Conservation (phyloP, 805 yeast species). For the Kodamaea leandrae region DNA sequence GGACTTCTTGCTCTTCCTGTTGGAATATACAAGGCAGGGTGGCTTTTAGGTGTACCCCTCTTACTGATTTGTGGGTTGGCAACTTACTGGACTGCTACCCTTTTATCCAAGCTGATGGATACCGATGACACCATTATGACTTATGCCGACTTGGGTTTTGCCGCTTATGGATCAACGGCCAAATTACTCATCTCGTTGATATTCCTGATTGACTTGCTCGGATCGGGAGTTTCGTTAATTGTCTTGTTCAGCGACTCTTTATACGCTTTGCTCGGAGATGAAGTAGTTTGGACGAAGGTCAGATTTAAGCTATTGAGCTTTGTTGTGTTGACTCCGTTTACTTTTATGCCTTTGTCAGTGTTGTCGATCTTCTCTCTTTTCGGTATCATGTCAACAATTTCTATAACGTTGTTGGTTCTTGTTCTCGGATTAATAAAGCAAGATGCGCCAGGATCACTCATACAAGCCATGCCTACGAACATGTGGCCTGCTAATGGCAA, state of each 20-base stretch:
- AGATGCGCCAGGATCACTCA: conserved; percentile 53
- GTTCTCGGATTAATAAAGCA: conserved; percentile 44
- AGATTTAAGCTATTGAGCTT: conserved; percentile 68
- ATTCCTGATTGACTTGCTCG: conserved; percentile 57
- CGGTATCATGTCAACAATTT: conserved; percentile 56
- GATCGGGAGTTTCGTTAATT: conserved; percentile 58
- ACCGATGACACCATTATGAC: conserved; percentile 30
- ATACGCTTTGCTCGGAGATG: conserved; percentile 40
- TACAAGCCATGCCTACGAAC: conserved; percentile 43
- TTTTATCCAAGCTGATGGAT: conserved; percentile 33
- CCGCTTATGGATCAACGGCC: conserved; percentile 48
- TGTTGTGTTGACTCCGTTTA: conserved; percentile 73
- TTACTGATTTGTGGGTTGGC: conserved; percentile 45
- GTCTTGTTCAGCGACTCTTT: conserved; percentile 62
- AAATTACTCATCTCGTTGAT: conserved; percentile 65
- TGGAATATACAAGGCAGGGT: conserved; percentile 67
- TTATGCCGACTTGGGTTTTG: conserved; percentile 29
- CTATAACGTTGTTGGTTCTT: conserved; percentile 45
- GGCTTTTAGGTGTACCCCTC: conserved; percentile 50
- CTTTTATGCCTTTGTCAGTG: conserved; percentile 55
- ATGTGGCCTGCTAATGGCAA: conserved; percentile 31
- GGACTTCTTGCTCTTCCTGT: conserved; percentile 73
- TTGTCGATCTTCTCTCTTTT: conserved; percentile 53
- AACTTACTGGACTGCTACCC: conserved; percentile 53
- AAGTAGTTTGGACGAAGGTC: conserved; percentile 36